Evolutionary conservation across 257 asterid species (phyloP), one percentile per base, ranked within the genome.

Genomic region (Gentiana dahurica): DNA sequence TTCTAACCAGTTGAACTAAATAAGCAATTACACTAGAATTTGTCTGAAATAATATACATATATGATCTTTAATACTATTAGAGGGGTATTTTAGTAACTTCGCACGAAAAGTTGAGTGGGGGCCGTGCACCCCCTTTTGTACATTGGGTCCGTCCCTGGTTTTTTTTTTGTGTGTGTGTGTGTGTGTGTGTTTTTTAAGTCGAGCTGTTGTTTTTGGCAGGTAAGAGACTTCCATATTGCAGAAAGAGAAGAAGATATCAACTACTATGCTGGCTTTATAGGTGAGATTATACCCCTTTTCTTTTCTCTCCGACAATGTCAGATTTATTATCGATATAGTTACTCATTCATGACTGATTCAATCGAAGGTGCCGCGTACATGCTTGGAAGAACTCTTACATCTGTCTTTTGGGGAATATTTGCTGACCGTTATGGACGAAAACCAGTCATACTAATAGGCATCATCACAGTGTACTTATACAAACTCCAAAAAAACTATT

Each of bases 351-450:
- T 49, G 24, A 41, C 9, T 49, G 24, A 13, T 12, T 49, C 15
- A 24, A 5, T 24, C 79, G 69, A 68, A 83, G 93, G 95, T 46
- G 73, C 87, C 34, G 62, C 89, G 8, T 83, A 62, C 67, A 83
- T 83, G 95, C 46, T 83, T 62, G 95, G 95, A 64, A 83, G 95
- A 80, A 85, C 81, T 64, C 50, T 79, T 69, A 83, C 89, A 7
- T 86, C 95, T 55, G 60, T 79, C 12, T 57, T 80, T 36, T 86
- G 95, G 95, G 95, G 95, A 52, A 4, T 52, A 44, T 54, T 86
- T 54, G 68, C 93, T 35, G 95, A 86, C 73, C 79, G 66, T 67
- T 83, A 80, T 61, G 95, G 93, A 43, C 87, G 95, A 61, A 83
- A 81, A 13, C 95, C 87, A 35, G 89, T 83, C 44, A 65, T 86